Evolutionary conservation across 208 protist genomes (phyloP), one percentile per base, ranked within the genome.

Genomic region (Kentomonas sorsogonicus): DNA sequence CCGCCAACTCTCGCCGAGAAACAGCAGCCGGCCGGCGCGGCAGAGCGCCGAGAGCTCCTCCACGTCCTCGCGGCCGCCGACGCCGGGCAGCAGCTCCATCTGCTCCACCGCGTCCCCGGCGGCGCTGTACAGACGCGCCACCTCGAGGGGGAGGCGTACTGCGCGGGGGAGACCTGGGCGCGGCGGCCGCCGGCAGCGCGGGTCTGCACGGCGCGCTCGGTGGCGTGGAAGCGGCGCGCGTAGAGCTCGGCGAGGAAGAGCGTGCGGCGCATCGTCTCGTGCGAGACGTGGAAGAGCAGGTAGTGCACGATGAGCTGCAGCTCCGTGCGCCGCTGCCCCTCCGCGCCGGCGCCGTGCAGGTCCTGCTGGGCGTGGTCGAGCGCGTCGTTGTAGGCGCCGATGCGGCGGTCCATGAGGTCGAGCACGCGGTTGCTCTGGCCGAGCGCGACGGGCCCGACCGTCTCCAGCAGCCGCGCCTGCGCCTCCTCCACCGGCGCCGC

Each of bases 1-100:
- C 18, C 87, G 77, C 78, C 80, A 91, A 26, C 69, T 64, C 57
- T 94, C 87, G 1, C 76, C 87, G 2, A 73, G 74, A 60, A 80
- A 90, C 23, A 90, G 66, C 9, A 90, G 67, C 40, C 73, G 62
- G 6, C 80, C 86, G 2, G 86, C 86, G 0, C 53, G 54, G 66
- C 72, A 86, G 3, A 87, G 43, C 0, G 69, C 80, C 16, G 41
- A 27, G 25, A 86, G 38, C 27, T 53, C 73, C 54, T 80, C 77
- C 26, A 84, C 68, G 44, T 89, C 87, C 4, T 52, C 58, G 23
- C 77, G 74, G 3, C 77, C 83, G 1, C 64, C 26, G 26, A 89
- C 87, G 15, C 87, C 87, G 0, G 87, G 87, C 36, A 94, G 67
- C 53, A 91, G 66, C 66, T 89, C 75, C 78, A 94, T 85, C 60